A percentile compares a stretch with the other conserved stretches of the same genome.
Evolutionary conservation across 805 yeast species (phyloP).

Genomic region (Cyberlindnera mycetangii): DNA sequence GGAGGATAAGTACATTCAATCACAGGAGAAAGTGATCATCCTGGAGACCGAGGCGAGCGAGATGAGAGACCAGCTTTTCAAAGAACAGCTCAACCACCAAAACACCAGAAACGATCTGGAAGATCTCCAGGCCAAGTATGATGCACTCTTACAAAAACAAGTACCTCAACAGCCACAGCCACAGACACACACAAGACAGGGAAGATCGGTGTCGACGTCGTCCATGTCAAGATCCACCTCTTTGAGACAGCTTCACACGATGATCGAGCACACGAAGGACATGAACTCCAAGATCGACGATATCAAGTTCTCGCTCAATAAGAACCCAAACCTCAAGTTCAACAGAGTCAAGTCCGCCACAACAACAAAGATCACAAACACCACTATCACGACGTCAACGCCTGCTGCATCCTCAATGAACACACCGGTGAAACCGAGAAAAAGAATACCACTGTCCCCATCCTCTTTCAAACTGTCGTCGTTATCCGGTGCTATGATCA

Average conservation of each 20-base stretch:
- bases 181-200: not conserved
- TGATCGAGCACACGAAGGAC: constrained; percentile 29
- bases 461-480: constrained; percentile 25
- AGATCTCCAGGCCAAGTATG: constrained; percentile 16
- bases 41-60: constrained; percentile 36
- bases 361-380: constrained; percentile 22
- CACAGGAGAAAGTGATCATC: constrained; percentile 38
- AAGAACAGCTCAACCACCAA: constrained; percentile 28
- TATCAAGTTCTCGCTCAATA: constrained; percentile 25
- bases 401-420: constrained; percentile 10
- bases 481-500: constrained; percentile 9
- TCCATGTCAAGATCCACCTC: constrained; percentile 28
- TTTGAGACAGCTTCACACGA: constrained; percentile 29
- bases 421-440: constrained; percentile 5
- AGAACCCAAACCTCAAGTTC: constrained; percentile 11
- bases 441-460: constrained; percentile 26
- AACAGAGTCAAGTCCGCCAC: constrained; percentile 19
- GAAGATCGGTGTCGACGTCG: not conserved
- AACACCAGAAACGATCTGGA: constrained; percentile 27
- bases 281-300: constrained; percentile 29
- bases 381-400: constrained; percentile 24
- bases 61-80: constrained; percentile 26
- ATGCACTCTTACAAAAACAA: constrained; percentile 6
- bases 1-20: constrained; percentile 33
- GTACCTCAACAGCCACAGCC: not conserved